A percentile compares a stretch with the other conserved stretches of the same genome.
These are phyloP conservation scores for Osmanthus fragrans DNA, from an alignment of 257 asterid species.

Conservation along the genomic window DNA sequence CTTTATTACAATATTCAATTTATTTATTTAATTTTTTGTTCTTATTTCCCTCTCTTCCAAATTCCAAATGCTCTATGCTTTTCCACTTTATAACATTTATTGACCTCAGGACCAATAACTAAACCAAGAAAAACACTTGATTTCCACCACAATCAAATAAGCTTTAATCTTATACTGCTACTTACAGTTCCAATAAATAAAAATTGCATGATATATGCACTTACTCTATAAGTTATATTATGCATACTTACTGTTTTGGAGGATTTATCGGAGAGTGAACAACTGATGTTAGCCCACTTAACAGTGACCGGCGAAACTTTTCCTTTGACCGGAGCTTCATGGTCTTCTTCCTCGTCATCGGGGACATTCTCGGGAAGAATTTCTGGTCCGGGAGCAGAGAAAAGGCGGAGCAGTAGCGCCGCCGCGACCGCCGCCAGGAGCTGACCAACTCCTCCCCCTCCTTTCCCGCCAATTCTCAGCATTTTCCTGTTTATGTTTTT, in stretches of 20 bases:
- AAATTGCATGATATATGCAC: neutral
- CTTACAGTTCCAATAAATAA: neutral
- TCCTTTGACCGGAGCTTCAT: constrained; percentile 43
- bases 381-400: constrained; percentile 70
- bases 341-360: constrained; percentile 37
- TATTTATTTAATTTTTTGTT: no score
- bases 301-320: constrained; percentile 69
- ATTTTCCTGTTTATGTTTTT: constrained; percentile 22
- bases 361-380: constrained; percentile 44
- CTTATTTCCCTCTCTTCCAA: neutral
- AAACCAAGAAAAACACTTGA: neutral
- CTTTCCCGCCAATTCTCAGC: constrained; percentile 70
- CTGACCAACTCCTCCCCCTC: constrained; percentile 74
- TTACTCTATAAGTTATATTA: neutral
- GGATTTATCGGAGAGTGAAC: constrained; percentile 75
- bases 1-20: neutral
- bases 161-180: neutral
- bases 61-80: neutral
- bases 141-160: neutral
- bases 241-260: constrained; percentile 52
- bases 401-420: constrained; percentile 72
- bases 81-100: neutral
- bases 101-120: neutral
- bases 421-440: constrained; percentile 84
- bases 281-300: constrained; percentile 74